These are phyloP conservation scores for Colletotrichum sp. DNA, from an alignment of 2,329 filamentous ascomycete species.

Conservation along the genomic window DNA sequence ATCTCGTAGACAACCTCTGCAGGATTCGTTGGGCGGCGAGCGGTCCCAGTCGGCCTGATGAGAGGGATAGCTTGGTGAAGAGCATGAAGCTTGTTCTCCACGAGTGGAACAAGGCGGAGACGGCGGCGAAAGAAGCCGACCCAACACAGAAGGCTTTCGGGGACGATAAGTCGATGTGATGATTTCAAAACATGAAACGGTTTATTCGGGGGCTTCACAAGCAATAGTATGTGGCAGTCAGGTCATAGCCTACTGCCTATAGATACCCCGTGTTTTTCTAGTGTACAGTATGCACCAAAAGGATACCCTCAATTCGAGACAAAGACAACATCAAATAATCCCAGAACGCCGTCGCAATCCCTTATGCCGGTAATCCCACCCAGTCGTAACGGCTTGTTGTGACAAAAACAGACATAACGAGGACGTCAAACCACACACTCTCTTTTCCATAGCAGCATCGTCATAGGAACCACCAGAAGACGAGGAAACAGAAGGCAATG, in stretches of 20 bases:
- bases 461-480: conserved; percentile 80
- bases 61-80: conserved; percentile 69
- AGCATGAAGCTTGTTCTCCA: conserved; percentile 66
- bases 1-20: conserved; percentile 85
- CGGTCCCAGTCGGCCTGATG: conserved; percentile 66
- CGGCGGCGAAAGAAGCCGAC: conserved; percentile 26
- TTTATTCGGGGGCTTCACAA: background rate
- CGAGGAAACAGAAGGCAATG: conserved; percentile 88
- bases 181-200: background rate
- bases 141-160: background rate
- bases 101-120: conserved; percentile 53
- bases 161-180: background rate
- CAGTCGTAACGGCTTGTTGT: conserved; percentile 16
- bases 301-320: conserved; percentile 17
- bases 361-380: conserved; percentile 19
- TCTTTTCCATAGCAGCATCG: conserved; percentile 25
- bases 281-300: conserved; percentile 21
- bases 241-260: background rate
- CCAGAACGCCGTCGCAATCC: conserved; percentile 21
- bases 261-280: conserved; percentile 19
- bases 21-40: conserved; percentile 95
- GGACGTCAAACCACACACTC: background rate
- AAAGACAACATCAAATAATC: background rate
- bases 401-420: conserved; percentile 5
- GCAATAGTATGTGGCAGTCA: background rate